These are phyloP conservation scores for Graphilbum sp. DNA, from an alignment of 2,329 filamentous ascomycete genomes.

Conservation along the genomic window DNA sequence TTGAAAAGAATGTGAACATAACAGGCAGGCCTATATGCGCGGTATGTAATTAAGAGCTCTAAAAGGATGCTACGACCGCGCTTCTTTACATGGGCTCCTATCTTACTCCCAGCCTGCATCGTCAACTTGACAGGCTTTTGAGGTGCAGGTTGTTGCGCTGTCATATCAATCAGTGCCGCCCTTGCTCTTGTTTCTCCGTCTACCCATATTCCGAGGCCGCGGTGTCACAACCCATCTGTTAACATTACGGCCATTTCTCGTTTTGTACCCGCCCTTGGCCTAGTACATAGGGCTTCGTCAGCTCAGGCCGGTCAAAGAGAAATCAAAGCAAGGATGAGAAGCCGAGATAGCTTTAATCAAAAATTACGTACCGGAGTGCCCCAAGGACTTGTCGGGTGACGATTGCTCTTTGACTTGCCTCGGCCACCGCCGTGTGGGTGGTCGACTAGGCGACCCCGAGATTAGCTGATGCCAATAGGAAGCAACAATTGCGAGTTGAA, in stretches of 20 bases:
- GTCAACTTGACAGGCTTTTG: too few species aligned
- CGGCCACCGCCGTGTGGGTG: constrained; percentile 98
- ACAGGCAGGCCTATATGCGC: too few species aligned
- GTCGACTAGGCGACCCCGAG: constrained; percentile 60
- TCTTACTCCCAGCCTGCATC: neutral
- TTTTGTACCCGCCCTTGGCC: constrained; percentile 85
- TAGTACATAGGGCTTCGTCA: constrained; percentile 18
- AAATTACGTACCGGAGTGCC: constrained; percentile 82
- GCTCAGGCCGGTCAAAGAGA: neutral
- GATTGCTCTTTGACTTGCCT: constrained; percentile 98
- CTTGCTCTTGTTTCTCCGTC: constrained; percentile 52
- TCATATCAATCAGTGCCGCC: neutral
- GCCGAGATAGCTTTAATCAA: neutral
- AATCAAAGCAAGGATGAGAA: constrained; percentile 15
- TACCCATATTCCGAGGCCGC: constrained; percentile 78
- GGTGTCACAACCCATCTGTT: constrained; percentile 85
- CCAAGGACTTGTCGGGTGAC: constrained; percentile 91
- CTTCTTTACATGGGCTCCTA: neutral
- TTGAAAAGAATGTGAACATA: too few species aligned
- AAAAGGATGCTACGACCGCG: too few species aligned
- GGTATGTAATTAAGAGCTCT: too few species aligned
- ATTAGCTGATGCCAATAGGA: too few species aligned
- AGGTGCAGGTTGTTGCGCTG: neutral
- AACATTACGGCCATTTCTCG: constrained; percentile 69
- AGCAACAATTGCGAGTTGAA: too few species aligned